Conservation (phyloP, 345 rosid genomes). For the Capsella bursapastoris region DNA sequence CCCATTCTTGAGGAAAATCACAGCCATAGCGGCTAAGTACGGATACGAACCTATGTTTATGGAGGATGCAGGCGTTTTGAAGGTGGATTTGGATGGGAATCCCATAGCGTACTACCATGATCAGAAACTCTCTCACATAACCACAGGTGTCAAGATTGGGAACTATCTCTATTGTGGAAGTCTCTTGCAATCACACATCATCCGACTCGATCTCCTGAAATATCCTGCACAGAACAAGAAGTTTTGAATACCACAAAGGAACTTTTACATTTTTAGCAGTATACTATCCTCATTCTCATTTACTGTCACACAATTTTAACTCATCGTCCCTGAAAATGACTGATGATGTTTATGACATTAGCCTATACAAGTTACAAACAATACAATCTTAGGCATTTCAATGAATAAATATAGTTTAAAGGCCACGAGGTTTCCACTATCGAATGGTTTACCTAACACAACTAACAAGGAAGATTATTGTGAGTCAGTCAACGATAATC, state of each 20-base stretch:
- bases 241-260: constrained; percentile 8
- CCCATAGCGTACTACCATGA: constrained; percentile 60
- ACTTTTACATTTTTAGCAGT: background rate
- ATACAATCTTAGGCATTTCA: background rate
- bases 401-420: background rate
- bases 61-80: constrained; percentile 54
- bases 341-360: background rate
- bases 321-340: background rate
- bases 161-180: constrained; percentile 62
- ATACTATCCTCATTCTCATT: background rate
- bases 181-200: constrained; percentile 40
- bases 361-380: no score
- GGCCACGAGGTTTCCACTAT: background rate
- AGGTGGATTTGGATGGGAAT: constrained; percentile 67
- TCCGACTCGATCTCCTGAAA: constrained; percentile 52
- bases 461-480: background rate
- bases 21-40: constrained; percentile 42
- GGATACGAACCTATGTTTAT: background rate
- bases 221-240: constrained; percentile 47
- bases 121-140: constrained; percentile 34
- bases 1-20: constrained; percentile 55
- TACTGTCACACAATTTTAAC: background rate
- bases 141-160: constrained; percentile 61
- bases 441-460: background rate
- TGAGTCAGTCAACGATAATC: background rate